phyloP scores from a whole-genome alignment of 352 stramenopile species.

The Phytophthora pisi region DNA sequence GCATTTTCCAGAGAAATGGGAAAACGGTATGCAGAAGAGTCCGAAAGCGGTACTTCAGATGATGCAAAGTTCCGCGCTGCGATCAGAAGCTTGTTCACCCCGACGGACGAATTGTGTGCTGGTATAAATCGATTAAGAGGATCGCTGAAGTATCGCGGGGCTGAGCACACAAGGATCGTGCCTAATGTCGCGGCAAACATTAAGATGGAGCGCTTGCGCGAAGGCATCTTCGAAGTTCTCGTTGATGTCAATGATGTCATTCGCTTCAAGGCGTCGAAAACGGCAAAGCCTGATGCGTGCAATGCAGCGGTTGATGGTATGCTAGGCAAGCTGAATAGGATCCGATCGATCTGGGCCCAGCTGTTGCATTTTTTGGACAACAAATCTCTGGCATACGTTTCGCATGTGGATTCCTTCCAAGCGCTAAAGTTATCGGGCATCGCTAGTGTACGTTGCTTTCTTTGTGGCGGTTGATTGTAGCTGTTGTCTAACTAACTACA shows the following conservation, averaged over 20 bases:
- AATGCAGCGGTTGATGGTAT: slow-evolving; percentile 67
- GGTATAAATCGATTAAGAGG: slow-evolving; percentile 60
- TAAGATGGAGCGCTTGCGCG: slow-evolving; percentile 60
- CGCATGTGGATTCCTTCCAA: slow-evolving; percentile 65
- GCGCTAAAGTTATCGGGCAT: slow-evolving; percentile 71
- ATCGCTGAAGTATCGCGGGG: slow-evolving; percentile 66
- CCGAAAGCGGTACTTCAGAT: slow-evolving; percentile 47
- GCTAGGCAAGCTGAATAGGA: slow-evolving; percentile 54
- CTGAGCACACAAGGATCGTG: slow-evolving; percentile 53
- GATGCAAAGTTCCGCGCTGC: slow-evolving; percentile 68
- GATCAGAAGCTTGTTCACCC: slow-evolving; percentile 81
- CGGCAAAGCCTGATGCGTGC: slow-evolving; percentile 65
- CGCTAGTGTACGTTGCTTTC: slow-evolving; percentile 48
- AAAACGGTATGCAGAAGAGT: slow-evolving; percentile 53
- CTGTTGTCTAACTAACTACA: slow-evolving; percentile 8
- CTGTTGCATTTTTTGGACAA: slow-evolving; percentile 77
- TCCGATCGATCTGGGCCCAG: slow-evolving; percentile 63
- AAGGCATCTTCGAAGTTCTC: slow-evolving; percentile 61
- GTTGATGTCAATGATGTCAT: slow-evolving; percentile 76
- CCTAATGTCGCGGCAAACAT: slow-evolving; percentile 77
- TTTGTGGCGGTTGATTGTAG: not conserved
- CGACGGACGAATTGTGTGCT: slow-evolving; percentile 60
- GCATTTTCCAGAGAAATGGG: slow-evolving; percentile 45
- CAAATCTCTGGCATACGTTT: slow-evolving; percentile 54
- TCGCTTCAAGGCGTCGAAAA: slow-evolving; percentile 42